Base-by-base conservation (phyloP, 2,329 filamentous ascomycete genomes). In the Trichoderma sp. region DNA sequence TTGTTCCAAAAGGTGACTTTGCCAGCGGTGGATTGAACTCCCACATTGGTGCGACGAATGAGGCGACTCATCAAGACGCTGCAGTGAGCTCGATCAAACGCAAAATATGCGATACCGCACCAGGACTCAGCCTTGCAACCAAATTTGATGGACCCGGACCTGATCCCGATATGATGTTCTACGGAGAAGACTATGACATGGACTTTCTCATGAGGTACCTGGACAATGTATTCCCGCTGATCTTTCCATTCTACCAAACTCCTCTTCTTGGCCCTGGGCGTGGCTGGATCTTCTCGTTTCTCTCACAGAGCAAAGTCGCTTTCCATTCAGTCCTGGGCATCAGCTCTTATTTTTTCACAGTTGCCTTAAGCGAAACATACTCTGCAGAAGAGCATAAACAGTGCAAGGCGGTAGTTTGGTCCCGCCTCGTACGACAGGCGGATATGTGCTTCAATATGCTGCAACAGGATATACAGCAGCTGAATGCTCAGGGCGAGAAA, bases 131-230 rank as follows among this genome's bases (percentile, higher is more conserved):
- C 39, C 16, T 43, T 10, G 6, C 16, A n/a, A n/a, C 3, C 39
- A 43, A 43, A 10, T 43, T 43, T 43, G 39, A n/a, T 43, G 1
- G 16, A 6, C 39, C 39, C 7, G 18, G 7, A 43, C 39, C 39
- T 43, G 39, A 43, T 8, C 39, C 39, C 16, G 39, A 43, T 43
- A n/a, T 43, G 16, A 18, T 43, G 6, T 43, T 43, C 7, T 43
- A n/a, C 7, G 39, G 39, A 43, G 39, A 43, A 43, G 39, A 43
- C 39, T 43, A 43, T n/a, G 39, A 43, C 18, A n/a, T n/a, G 16
- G 39, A 46, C n/a, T 39, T 46, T 26, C 34, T 59, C 16, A 59
- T 59, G 58, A 59, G 30, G 30, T 59, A 59, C 37, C 34, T 59
- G 24, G 58, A 59, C n/a, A 16, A 59, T 59, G 58, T 59, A 8